Evolutionary conservation across 148 eudicot genomes (phyloP), one percentile per base, ranked within the genome.

Genomic region (Rhododendron ferrugineum): DNA sequence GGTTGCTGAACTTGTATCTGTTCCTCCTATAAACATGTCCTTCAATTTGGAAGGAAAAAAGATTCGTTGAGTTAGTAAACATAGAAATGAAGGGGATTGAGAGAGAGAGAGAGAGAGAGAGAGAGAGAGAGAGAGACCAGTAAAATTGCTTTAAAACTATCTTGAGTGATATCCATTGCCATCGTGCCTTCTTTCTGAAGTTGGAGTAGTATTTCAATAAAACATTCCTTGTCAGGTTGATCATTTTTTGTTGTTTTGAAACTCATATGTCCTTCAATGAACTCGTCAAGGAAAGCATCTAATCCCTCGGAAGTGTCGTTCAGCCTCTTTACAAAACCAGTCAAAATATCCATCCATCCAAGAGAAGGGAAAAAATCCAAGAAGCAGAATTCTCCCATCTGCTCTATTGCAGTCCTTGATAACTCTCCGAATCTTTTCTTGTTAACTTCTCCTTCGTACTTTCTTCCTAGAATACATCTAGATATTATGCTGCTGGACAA

Each of bases 311-410:
- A 23, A 62, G 56, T 44, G 5, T n/a, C 14, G 6, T 42, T 26
- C n/a, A 82, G 15, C 28, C 74, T 82, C 46, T 40, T 40, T 36
- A 8, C 74, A 30, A 82, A 82, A 28, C 84, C 84, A 58, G 50
- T 82, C 11, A 62, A 3, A 2, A 23, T 15, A 60, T 81, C 83
- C 32, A 81, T 60, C 83, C 83, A 81, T 37, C 73, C 72, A 4
- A 81, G 50, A 14, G 60, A 81, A 10, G 49, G 83, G 8, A 60
- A 81, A 30, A 49, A 3, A 42, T 82, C 84, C 36, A 15, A 5
- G 70, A 81, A 81, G 28, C 47, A 58, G 15, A 81, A 81, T 6
- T 40, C 68, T 23, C 46, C 70, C 18, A 56, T 2, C 2, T 34
- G 83, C 70, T 81, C 83, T 30, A 56, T 16, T 5, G 70, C 13